phyloP scores from a whole-genome alignment of 2,329 filamentous ascomycete genomes.

The Didymella arachidicola region DNA sequence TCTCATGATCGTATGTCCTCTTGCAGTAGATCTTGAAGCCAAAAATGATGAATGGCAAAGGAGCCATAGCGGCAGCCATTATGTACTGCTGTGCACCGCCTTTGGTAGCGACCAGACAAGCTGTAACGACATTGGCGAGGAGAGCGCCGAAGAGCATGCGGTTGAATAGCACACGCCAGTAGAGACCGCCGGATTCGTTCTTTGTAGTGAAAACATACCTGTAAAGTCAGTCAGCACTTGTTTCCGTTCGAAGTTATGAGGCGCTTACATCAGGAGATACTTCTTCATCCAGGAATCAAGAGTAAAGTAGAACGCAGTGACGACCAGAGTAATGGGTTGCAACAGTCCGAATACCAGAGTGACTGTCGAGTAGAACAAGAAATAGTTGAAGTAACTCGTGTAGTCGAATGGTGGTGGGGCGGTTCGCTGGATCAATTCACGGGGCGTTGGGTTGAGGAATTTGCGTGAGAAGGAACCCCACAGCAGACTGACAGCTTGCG shows the following conservation, averaged over 20 bases:
- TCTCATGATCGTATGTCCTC: conserved; percentile 76
- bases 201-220: conserved; percentile 91
- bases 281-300: conserved; percentile 93
- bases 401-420: conserved; percentile 94
- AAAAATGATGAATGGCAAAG: conserved; percentile 79
- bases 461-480: conserved; percentile 85
- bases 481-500: conserved; percentile 83
- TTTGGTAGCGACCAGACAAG: conserved; percentile 75
- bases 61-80: conserved; percentile 74
- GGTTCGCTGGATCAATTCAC: conserved; percentile 89
- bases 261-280: conserved; percentile 77
- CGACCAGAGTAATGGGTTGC: conserved; percentile 85
- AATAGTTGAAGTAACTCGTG: conserved; percentile 97
- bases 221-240: conserved; percentile 18
- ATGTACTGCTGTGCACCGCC: conserved; percentile 55
- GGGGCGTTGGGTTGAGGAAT: conserved; percentile 85
- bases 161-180: conserved; percentile 92
- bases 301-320: conserved; percentile 87
- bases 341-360: conserved; percentile 83
- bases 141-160: conserved; percentile 85
- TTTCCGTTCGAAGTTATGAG: neutral
- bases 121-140: conserved; percentile 79
- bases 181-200: conserved; percentile 91
- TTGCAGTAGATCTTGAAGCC: conserved; percentile 88
- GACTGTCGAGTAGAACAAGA: conserved; percentile 91